Conservation (phyloP, 306 rosid genomes). For the Acacia crassicarpa region DNA sequence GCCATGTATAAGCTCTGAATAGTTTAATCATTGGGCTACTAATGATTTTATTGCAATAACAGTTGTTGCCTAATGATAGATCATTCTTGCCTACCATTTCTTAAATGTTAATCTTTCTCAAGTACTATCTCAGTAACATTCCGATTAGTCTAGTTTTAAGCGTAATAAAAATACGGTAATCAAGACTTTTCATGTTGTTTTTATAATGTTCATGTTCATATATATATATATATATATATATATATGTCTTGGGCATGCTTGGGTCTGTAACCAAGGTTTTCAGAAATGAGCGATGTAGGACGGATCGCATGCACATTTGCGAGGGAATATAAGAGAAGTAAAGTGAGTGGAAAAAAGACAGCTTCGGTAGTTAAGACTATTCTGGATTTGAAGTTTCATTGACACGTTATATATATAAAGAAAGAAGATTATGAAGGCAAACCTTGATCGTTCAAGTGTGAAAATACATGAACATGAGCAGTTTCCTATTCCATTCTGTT, state of each 20-base stretch:
- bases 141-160: background rate
- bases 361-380: background rate
- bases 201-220: background rate
- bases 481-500: background rate
- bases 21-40: background rate
- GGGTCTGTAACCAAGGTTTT: background rate
- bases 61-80: constrained; percentile 10
- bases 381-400: constrained; percentile 8
- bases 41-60: constrained; percentile 24
- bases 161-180: background rate
- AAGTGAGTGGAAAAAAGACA: constrained; percentile 5
- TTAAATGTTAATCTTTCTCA: background rate
- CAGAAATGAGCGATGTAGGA: background rate
- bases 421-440: background rate
- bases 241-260: background rate
- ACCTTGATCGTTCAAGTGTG: background rate
- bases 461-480: background rate
- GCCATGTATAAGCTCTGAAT: constrained; percentile 21
- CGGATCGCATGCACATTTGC: background rate
- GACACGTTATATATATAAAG: background rate
- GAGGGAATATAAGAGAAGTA: background rate
- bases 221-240: no score
- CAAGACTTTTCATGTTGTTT: background rate
- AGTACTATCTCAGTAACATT: background rate
- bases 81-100: background rate